Base-by-base conservation (phyloP, 179 eudicot species). In the Nepenthes alata region DNA sequence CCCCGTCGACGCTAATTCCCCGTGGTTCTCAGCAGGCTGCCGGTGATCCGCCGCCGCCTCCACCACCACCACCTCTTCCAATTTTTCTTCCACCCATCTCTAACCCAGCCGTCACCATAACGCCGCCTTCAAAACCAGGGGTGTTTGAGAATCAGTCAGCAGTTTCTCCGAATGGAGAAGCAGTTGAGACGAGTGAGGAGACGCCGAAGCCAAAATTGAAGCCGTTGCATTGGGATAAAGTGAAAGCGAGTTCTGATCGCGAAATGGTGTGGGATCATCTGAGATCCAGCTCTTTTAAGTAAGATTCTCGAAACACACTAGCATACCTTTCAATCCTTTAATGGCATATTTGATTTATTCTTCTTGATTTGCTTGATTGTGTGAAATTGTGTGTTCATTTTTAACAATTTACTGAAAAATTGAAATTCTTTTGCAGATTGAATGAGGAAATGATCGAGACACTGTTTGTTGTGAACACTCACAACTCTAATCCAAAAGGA, bases 191-290 rank as follows among this genome's bases (percentile, higher is more conserved):
- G 35, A 54, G 47, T 61, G 66, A 56, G 47, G 84, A 83, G 61
- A 72, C 77, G 16, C 89, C 77, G 0, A 89, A 76, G 67, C 88
- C 81, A 53, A 93, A 85, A 68, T 62, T 93, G 81, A 93, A 93
- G 77, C 88, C 97, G 0, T 65, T 93, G 79, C 98, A 89, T 61
- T 93, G 98, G 98, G 98, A 93, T 66, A 93, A 93, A 84, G 97
- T 93, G 6, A 82, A 86, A 75, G 95, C 95, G 52, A 93, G 89
- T 68, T 89, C 97, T 2, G 91, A 81, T 77, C 79, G 82, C 15
- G 91, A 89, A 66, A 93, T 82, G 87, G 97, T 89, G 74, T 93
- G 98, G 98, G 98, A 93, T 83, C 97, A 93, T 50, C 81, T 93
- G 36, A 84, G 72, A 72, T 87, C 87, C 11, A 89, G 95, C 83